Percentiles rank a stretch among this genome's conserved stretches.
Evolutionary conservation across 768 basidiomycete species (phyloP).

Genomic region (Exsudoporus frostii): DNA sequence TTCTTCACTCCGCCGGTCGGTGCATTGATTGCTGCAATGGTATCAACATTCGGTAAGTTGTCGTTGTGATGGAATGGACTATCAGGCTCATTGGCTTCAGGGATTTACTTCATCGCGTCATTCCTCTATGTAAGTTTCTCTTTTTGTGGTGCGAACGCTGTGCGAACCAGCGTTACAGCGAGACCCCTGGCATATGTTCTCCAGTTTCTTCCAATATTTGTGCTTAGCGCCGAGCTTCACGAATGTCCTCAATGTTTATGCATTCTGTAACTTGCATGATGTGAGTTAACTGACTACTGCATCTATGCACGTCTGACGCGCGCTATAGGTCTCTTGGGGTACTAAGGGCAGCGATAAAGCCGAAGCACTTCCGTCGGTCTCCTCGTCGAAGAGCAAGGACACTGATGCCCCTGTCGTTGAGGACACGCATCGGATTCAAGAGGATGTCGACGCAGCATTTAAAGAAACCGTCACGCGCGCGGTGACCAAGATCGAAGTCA

Average conservation of each 20-base stretch:
- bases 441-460: constrained; percentile 88
- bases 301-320: neutral
- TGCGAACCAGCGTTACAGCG: constrained; percentile 45
- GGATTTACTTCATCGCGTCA: constrained; percentile 81
- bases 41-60: constrained; percentile 76
- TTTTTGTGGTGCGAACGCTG: neutral
- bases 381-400: constrained; percentile 77
- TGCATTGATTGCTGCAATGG: constrained; percentile 79
- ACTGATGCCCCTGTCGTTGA: constrained; percentile 78
- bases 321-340: constrained; percentile 78
- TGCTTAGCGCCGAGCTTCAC: constrained; percentile 90
- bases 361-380: constrained; percentile 85
- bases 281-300: constrained; percentile 37
- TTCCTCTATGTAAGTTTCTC: constrained; percentile 70
- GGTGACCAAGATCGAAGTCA: constrained; percentile 65
- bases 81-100: constrained; percentile 29
- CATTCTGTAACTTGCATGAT: constrained; percentile 95
- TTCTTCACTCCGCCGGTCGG: constrained; percentile 79
- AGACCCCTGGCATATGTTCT: constrained; percentile 98
- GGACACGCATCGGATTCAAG: constrained; percentile 77
- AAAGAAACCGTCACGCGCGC: constrained; percentile 90
- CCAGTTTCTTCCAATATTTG: constrained; percentile 89
- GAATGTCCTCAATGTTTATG: constrained; percentile 94
- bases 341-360: constrained; percentile 95
- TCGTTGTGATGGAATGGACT: neutral